Conservation (phyloP, 306 rosid genomes). For the Cucurbita ficifolia region DNA sequence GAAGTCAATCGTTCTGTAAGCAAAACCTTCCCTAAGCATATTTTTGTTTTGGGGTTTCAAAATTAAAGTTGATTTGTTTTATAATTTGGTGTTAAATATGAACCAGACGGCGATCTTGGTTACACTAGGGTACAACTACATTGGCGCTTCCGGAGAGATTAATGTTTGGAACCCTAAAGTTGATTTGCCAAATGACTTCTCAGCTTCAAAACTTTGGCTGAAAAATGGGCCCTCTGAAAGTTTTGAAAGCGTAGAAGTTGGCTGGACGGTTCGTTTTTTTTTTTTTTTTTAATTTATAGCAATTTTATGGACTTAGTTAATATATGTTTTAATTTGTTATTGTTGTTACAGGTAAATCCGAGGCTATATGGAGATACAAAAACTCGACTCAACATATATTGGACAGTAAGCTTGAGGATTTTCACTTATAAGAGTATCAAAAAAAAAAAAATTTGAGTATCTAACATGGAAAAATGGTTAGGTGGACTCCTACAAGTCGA, state of each 20-base stretch:
- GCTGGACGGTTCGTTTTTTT: conserved; percentile 23
- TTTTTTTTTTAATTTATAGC: too few species aligned
- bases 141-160: conserved; percentile 44
- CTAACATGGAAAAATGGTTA: neutral
- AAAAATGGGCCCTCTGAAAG: conserved; percentile 15
- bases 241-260: conserved; percentile 57
- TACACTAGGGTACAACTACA: conserved; percentile 24
- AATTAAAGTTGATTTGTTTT: neutral
- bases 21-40: conserved; percentile 33
- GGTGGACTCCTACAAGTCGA: conserved; percentile 39
- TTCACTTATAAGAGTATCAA: too few species aligned
- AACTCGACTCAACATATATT: conserved; percentile 23
- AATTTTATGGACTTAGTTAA: too few species aligned
- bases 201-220: conserved; percentile 50
- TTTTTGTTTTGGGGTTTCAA: neutral
- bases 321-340: neutral
- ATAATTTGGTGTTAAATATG: neutral
- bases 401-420: conserved; percentile 40
- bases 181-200: conserved; percentile 26
- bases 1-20: neutral
- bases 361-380: conserved; percentile 33
- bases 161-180: conserved; percentile 50
- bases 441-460: too few species aligned
- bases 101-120: conserved; percentile 28
- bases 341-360: conserved; percentile 40